phyloP scores from a whole-genome alignment of 2,329 filamentous ascomycete species.

The Ophiostoma novo-ulmi region DNA sequence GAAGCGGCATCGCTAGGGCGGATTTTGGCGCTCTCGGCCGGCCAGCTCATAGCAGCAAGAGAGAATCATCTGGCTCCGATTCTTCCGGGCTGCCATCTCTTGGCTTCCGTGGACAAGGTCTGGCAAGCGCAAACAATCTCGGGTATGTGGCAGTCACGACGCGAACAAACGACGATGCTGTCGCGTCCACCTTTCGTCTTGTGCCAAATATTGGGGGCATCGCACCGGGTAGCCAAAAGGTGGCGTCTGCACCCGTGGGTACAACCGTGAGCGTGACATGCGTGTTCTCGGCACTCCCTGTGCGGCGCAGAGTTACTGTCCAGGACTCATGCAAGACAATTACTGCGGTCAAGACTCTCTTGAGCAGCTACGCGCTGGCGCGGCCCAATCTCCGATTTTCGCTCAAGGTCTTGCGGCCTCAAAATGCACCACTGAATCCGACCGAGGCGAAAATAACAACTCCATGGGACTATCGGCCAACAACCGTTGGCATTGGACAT shows the following conservation, averaged over 20 bases:
- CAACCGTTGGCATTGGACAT: too few species aligned
- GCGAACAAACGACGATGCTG: slow-evolving; percentile 54
- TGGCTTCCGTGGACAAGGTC: slow-evolving; percentile 71
- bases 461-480: slow-evolving; percentile 57
- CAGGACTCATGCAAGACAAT: slow-evolving; percentile 56
- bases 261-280: slow-evolving; percentile 59
- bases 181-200: slow-evolving; percentile 50
- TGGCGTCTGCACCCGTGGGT: slow-evolving; percentile 55
- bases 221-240: slow-evolving; percentile 31
- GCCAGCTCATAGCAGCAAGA: slow-evolving; percentile 68
- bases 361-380: slow-evolving; percentile 62
- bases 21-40: slow-evolving; percentile 61
- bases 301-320: slow-evolving; percentile 54
- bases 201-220: slow-evolving; percentile 40
- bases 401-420: slow-evolving; percentile 52
- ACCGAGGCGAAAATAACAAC: slow-evolving; percentile 36
- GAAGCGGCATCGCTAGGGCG: slow-evolving; percentile 59
- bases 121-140: slow-evolving; percentile 60
- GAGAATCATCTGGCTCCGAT: not conserved
- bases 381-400: slow-evolving; percentile 57
- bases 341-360: slow-evolving; percentile 52
- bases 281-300: slow-evolving; percentile 57
- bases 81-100: slow-evolving; percentile 53
- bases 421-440: not conserved
- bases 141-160: slow-evolving; percentile 60